Evolutionary conservation across 306 rosid genomes (phyloP), one percentile per base, ranked within the genome.

Genomic region (Medicago arabica): DNA sequence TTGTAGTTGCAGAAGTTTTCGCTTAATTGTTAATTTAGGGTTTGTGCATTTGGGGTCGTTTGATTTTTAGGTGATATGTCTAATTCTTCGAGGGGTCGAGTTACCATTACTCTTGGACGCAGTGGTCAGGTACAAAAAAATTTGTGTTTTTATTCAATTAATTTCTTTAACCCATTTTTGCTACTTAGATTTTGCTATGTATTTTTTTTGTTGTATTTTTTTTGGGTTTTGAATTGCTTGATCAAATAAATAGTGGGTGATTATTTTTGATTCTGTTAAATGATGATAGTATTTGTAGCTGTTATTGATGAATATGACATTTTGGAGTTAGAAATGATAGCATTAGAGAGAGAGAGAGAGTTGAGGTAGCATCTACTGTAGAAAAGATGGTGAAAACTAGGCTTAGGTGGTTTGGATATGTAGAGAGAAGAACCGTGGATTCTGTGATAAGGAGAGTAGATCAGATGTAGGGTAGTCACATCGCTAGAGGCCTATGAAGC

Each of bases 41-140:
- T 82, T 89, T 88, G 18, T 23, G 75, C 31, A 28, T 28, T 28
- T 28, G 31, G 31, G 31, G 4, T 28, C 31, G 31, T 28, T 28
- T 28, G 31, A 28, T 28, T 28, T 28, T 28, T 47, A 82, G 38
- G 70, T 74, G 72, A 43, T 34, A 95, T 95, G 97, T 83, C 92
- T 4, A 89, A 88, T 75, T 44, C 72, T 86, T 88, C 96, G 47
- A 85, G 92, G 83, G 85, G 80, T 69, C 86, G 92, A 71, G 93
- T 95, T 77, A 92, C 98, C 78, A 92, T 96, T 55, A 92, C 97
- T 44, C 91, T 96, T 50, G 99, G 97, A 69, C 93, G 96, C 15
- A 82, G 92, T 71, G 97, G 96, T 28, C 97, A 90, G 93, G 99
- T 96, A 78, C 13, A 15, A 41, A 54, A 21, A 72, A 51, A 12